Evolutionary conservation across 306 rosid species (phyloP).

Genomic region (Ammopiptanthus mongolicus): DNA sequence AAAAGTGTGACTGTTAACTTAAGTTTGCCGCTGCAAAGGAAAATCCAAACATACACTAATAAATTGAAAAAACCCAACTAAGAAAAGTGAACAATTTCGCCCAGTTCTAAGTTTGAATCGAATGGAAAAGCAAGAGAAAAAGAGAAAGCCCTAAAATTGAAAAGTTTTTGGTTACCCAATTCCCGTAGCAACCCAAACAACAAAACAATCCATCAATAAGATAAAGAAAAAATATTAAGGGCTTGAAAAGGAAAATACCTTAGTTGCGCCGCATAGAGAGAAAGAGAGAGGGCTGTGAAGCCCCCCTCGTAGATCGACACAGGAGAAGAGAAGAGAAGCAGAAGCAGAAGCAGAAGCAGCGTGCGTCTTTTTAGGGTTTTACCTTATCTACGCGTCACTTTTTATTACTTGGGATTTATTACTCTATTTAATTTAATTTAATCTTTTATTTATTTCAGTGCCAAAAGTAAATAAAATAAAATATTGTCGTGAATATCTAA

Average conservation of each 20-base stretch:
- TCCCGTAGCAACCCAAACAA: not conserved
- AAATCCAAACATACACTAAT: no score
- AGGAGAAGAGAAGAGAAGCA: not conserved
- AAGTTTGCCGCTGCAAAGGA: no score
- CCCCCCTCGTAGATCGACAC: slow-evolving; percentile 30
- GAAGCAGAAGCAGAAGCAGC: not conserved
- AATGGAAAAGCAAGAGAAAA: not conserved
- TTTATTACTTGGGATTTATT: not conserved
- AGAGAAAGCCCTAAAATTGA: not conserved
- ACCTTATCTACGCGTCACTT: not conserved
- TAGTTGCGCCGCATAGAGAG: not conserved
- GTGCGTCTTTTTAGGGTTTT: slow-evolving; percentile 30
- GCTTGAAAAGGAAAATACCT: slow-evolving; percentile 24
- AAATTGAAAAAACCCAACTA: not conserved
- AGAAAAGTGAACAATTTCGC: not conserved
- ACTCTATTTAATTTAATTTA: not conserved
- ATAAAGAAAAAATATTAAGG: not conserved
- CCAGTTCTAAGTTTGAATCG: not conserved
- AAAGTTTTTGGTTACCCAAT: not conserved
- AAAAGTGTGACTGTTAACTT: no score
- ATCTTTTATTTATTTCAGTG: not conserved
- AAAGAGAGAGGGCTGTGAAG: slow-evolving; percentile 37
- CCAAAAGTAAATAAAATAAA: no score
- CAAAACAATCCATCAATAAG: not conserved
- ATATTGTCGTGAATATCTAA: no score